Evolutionary conservation across 2,329 filamentous ascomycete genomes (phyloP).

Genomic region (Hypocrella siamensis): DNA sequence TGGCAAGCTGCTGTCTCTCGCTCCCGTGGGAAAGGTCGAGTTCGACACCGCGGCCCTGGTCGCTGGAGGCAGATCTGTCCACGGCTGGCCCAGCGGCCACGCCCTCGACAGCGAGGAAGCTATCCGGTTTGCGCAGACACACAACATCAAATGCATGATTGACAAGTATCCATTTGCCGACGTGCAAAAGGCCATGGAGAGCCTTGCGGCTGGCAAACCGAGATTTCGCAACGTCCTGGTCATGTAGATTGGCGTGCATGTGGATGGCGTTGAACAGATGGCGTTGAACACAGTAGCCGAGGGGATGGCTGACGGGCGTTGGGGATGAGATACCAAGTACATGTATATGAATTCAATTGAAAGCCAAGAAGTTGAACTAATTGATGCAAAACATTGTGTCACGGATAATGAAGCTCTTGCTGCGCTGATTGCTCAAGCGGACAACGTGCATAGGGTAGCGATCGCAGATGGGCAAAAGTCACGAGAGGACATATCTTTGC

Average conservation of each 20-base stretch:
- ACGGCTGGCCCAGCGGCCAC: conserved; percentile 48
- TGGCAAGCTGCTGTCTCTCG: conserved; percentile 46
- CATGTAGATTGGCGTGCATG: conserved; percentile 14
- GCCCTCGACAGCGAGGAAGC: conserved; percentile 50
- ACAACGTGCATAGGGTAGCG: too few species aligned
- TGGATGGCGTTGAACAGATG: background rate
- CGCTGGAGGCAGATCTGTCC: conserved; percentile 39
- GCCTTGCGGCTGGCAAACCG: conserved; percentile 23
- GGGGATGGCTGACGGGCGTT: background rate
- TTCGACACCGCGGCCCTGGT: conserved; percentile 27
- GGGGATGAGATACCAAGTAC: too few species aligned
- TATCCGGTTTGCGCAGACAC: conserved; percentile 44
- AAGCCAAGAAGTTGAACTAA: too few species aligned
- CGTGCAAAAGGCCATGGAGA: conserved; percentile 27
- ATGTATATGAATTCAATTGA: too few species aligned
- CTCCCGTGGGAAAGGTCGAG: conserved; percentile 29
- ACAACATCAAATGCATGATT: conserved; percentile 48
- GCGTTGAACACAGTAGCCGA: background rate
- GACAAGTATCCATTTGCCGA: conserved; percentile 47
- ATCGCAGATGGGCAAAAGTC: too few species aligned
- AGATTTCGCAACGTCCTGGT: conserved; percentile 29
- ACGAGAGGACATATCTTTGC: too few species aligned
- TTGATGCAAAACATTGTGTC: too few species aligned
- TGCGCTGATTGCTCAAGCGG: too few species aligned
- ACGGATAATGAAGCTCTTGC: too few species aligned